Evolutionary conservation across 305 asterid genomes (phyloP), one percentile per base, ranked within the genome.

Genomic region (Solanum aculeatissimum): DNA sequence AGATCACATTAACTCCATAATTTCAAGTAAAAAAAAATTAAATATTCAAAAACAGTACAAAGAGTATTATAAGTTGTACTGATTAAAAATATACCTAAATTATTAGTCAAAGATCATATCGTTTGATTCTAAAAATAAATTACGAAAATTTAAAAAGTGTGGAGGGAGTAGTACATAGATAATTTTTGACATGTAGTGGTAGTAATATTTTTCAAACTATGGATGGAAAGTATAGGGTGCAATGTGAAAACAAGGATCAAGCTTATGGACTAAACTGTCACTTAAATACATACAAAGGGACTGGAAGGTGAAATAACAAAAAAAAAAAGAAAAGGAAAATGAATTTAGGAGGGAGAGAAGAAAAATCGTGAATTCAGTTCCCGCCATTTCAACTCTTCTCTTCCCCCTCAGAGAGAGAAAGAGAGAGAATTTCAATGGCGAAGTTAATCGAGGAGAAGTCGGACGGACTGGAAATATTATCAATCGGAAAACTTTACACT

Each of bases 401-500:
- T 49, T 9, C 42, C 3, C 54, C 49, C 29, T 1, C 8, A 47
- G 35, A 43, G 43, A 70, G 32, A 23, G n/a, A 11, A 11, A 70
- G 80, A 72, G 38, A 7, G 4, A 47, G 60, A 29, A 19, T 18
- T 32, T 53, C 83, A 53, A 78, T 78, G 83, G 49, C 51, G 68
- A 54, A 53, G 16, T 11, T 35, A 14, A 16, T 32, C 47, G 91
- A 88, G 14, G 94, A 92, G 84, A 88, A 91, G 83, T 89, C 92
- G 62, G 97, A 91, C 84, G 97, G 91, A 14, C 87, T 93, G 80
- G 99, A 97, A 63, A 92, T 97, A 69, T 19, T 89, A 45, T 94
- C 98, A 23, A 88, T 95, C 87, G 99, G 99, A 68, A 94, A 88
- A 89, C 89, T 93, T 14, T 95, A 92, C 87, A 49, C 53, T 19